A percentile compares a stretch with the other conserved stretches of the same genome.
These are phyloP conservation scores for Filobasidium wieringae DNA, from an alignment of 768 basidiomycete genomes.

Conservation along the genomic window DNA sequence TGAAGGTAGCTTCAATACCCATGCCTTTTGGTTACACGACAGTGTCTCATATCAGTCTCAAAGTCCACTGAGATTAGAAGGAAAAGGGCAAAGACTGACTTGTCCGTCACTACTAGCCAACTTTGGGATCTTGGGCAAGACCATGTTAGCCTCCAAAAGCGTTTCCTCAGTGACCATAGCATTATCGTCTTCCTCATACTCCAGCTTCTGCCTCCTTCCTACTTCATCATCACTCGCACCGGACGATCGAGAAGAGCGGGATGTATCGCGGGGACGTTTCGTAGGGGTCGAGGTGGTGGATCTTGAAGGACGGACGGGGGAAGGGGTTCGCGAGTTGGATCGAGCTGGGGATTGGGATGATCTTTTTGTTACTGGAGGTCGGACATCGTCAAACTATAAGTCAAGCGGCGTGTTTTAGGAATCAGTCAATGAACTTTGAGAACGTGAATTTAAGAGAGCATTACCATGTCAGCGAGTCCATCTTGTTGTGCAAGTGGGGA, in stretches of 20 bases:
- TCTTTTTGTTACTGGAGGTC: neutral
- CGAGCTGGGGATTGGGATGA: neutral
- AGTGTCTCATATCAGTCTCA: neutral
- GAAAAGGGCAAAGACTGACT: conserved; percentile 45
- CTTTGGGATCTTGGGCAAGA: conserved; percentile 76
- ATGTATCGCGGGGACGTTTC: neutral
- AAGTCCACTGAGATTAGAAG: neutral
- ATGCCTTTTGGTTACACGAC: conserved; percentile 48
- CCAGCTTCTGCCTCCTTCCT: conserved; percentile 23
- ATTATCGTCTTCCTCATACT: conserved; percentile 38
- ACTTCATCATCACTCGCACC: neutral
- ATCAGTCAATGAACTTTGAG: neutral
- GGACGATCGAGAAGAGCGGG: neutral
- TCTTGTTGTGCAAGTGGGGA: neutral
- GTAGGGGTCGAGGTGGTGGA: neutral
- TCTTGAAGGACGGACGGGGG: neutral
- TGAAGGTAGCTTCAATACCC: conserved; percentile 88
- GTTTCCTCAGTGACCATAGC: conserved; percentile 20
- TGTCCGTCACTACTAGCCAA: conserved; percentile 68
- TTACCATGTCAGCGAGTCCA: neutral
- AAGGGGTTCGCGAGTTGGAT: neutral
- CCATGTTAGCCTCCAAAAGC: conserved; percentile 45
- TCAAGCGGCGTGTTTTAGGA: too few relatives aligned
- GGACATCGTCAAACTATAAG: neutral
- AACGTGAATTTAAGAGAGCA: neutral